Conservation (phyloP, 2,329 filamentous ascomycete species). For the Didymella arachidicola region DNA sequence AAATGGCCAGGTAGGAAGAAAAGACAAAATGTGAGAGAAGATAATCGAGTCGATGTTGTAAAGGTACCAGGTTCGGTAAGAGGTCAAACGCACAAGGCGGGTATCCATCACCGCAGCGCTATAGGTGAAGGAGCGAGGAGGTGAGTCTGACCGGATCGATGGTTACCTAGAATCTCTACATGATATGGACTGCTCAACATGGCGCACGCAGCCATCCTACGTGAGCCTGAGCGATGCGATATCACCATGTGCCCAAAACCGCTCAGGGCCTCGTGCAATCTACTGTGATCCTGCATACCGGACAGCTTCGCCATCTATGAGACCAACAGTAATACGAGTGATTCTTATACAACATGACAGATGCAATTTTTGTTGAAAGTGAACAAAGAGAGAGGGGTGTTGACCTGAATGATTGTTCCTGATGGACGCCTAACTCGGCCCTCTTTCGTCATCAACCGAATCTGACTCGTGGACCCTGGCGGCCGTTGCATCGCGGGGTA, state of each 20-base stretch:
- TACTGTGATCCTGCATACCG: neutral
- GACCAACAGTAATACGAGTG: no score
- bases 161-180: neutral
- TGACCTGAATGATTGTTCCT: neutral
- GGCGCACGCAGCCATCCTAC: neutral
- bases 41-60: neutral
- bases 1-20: neutral
- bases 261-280: neutral
- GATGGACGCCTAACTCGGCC: slow-evolving; percentile 11
- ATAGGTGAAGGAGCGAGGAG: slow-evolving; percentile 19
- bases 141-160: neutral
- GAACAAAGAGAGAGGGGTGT: no score
- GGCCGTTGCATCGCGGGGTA: slow-evolving; percentile 21
- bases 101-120: slow-evolving; percentile 1
- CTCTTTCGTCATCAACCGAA: slow-evolving; percentile 9
- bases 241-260: neutral
- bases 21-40: neutral
- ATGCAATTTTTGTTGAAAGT: no score
- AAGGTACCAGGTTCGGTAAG: neutral
- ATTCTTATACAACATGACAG: no score
- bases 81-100: slow-evolving; percentile 7
- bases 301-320: neutral
- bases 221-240: neutral
- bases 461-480: slow-evolving; percentile 35
- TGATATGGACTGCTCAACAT: neutral